Conservation (phyloP, 768 basidiomycete species). For the Amanita brunnescens region DNA sequence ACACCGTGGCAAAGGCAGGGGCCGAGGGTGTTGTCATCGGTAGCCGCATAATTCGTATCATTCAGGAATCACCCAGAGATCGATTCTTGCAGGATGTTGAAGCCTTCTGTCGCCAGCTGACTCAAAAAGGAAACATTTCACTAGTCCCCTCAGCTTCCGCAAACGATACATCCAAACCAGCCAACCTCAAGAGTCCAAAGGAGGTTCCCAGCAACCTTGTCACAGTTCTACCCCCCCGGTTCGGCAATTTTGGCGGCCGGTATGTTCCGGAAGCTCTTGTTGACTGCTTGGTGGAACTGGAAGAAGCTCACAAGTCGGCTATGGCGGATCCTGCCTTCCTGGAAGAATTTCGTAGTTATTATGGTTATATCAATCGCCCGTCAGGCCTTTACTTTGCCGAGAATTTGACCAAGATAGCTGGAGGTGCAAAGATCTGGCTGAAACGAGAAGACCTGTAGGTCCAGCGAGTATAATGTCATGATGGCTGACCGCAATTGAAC, state of each 20-base stretch:
- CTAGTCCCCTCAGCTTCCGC: slow-evolving; percentile 23
- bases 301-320: slow-evolving; percentile 84
- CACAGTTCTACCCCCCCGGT: slow-evolving; percentile 64
- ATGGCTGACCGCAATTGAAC: slow-evolving; percentile 6
- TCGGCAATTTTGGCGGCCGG: slow-evolving; percentile 94
- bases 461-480: not conserved
- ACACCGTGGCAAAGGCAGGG: slow-evolving; percentile 76
- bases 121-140: slow-evolving; percentile 30
- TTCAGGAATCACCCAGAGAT: slow-evolving; percentile 52
- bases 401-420: slow-evolving; percentile 80
- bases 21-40: slow-evolving; percentile 96
- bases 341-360: slow-evolving; percentile 84
- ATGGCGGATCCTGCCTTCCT: slow-evolving; percentile 84
- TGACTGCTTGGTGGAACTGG: slow-evolving; percentile 84
- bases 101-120: slow-evolving; percentile 68
- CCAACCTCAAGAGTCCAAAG: slow-evolving; percentile 7
- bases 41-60: slow-evolving; percentile 72
- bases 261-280: slow-evolving; percentile 97
- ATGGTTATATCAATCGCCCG: slow-evolving; percentile 92
- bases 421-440: slow-evolving; percentile 95
- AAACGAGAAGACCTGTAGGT: slow-evolving; percentile 89
- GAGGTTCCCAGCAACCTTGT: slow-evolving; percentile 18
- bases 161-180: slow-evolving; percentile 16
- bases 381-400: slow-evolving; percentile 88
- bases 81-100: slow-evolving; percentile 49